Evolutionary conservation across 139 green algal genomes (phyloP).

Genomic region (Auxenochlorella protothecoides): DNA sequence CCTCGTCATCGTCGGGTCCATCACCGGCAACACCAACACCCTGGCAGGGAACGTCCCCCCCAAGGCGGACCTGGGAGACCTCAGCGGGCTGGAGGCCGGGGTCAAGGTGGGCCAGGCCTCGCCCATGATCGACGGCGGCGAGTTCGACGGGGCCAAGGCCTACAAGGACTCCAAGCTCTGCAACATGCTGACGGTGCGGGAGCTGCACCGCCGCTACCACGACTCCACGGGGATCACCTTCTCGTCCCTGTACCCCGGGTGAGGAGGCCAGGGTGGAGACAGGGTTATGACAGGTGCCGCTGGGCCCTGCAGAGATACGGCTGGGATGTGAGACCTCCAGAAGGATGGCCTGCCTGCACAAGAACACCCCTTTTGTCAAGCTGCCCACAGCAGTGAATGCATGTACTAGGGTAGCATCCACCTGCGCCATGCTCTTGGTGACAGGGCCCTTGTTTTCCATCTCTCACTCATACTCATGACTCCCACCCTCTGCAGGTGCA

Average conservation of each 20-base stretch:
- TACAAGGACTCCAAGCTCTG: slow-evolving; percentile 97
- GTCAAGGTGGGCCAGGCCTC: slow-evolving; percentile 15
- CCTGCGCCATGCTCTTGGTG: too few species aligned
- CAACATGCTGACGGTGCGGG: slow-evolving; percentile 94
- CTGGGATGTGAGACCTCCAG: too few species aligned
- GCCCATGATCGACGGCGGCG: slow-evolving; percentile 78
- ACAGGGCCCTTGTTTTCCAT: neutral
- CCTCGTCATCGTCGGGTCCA: slow-evolving; percentile 85
- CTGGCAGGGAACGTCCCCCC: slow-evolving; percentile 84
- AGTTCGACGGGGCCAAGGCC: slow-evolving; percentile 89
- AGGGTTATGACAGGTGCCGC: too few species aligned
- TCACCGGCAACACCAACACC: slow-evolving; percentile 96
- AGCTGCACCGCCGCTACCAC: slow-evolving; percentile 73
- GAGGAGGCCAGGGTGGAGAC: neutral
- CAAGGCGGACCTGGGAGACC: slow-evolving; percentile 82
- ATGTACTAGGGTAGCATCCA: neutral
- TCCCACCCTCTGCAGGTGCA: slow-evolving; percentile 55
- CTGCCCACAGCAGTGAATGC: neutral
- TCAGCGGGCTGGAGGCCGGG: slow-evolving; percentile 55
- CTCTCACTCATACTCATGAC: neutral
- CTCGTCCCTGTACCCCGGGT: slow-evolving; percentile 76
- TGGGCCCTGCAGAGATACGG: too few species aligned
- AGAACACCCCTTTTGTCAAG: neutral
- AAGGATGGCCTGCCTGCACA: too few species aligned
- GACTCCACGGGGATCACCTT: slow-evolving; percentile 74